phyloP scores from a whole-genome alignment of 345 rosid genomes.

The Fremontodendron californicum region DNA sequence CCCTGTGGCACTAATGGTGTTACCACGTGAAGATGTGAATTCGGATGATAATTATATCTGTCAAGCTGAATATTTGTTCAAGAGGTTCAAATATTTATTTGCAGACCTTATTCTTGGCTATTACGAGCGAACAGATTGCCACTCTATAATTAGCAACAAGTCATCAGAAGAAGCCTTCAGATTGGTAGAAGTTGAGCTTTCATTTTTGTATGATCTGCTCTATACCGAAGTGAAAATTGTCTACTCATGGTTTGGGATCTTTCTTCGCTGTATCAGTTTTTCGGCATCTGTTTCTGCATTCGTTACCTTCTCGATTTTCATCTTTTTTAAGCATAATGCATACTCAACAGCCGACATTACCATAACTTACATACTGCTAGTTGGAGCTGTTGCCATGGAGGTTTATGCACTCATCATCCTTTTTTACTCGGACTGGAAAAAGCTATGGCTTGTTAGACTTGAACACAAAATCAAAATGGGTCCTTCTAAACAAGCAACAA shows the following conservation, averaged over 20 bases:
- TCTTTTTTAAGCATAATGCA: background rate
- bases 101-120: slow-evolving; percentile 24
- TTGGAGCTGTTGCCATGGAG: slow-evolving; percentile 31
- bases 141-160: slow-evolving; percentile 11
- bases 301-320: slow-evolving; percentile 4
- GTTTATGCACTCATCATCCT: slow-evolving; percentile 2
- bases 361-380: slow-evolving; percentile 30
- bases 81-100: slow-evolving; percentile 22
- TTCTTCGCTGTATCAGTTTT: slow-evolving; percentile 14
- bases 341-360: slow-evolving; percentile 18
- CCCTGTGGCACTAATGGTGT: no score
- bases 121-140: slow-evolving; percentile 22
- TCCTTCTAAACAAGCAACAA: no score
- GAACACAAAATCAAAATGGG: no score
- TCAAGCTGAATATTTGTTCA: slow-evolving; percentile 22
- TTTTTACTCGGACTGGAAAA: slow-evolving; percentile 4
- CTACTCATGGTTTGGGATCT: slow-evolving; percentile 14
- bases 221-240: slow-evolving; percentile 34
- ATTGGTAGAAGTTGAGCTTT: slow-evolving; percentile 38
- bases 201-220: slow-evolving; percentile 34
- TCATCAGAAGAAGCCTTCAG: slow-evolving; percentile 21
- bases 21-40: background rate
- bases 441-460: background rate
- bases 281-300: slow-evolving; percentile 13
- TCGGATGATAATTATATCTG: background rate